phyloP scores from a whole-genome alignment of 2,329 filamentous ascomycete genomes.

The Penicillium expansum region DNA sequence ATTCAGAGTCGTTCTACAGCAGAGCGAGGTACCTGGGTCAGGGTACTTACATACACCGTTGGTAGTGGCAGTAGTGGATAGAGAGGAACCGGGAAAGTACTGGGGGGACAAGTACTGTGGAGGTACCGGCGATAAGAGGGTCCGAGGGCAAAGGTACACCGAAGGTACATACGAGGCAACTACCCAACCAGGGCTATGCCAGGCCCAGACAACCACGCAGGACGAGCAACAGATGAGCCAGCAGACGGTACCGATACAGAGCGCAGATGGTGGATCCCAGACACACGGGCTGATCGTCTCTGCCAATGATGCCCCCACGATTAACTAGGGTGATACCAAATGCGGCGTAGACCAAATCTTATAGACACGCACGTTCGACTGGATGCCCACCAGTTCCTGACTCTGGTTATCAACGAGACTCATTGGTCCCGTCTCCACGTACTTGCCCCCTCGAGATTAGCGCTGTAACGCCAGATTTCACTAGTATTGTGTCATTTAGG shows the following conservation, averaged over 20 bases:
- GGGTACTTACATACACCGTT: conserved; percentile 14
- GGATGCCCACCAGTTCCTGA: conserved; percentile 20
- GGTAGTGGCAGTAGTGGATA: conserved; percentile 16
- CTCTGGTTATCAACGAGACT: conserved; percentile 7
- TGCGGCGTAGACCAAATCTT: conserved; percentile 21
- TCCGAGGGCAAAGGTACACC: conserved; percentile 10
- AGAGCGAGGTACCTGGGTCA: conserved; percentile 20
- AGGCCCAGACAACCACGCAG: conserved; percentile 8
- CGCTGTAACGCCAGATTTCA: conserved; percentile 8
- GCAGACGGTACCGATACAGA: conserved; percentile 16
- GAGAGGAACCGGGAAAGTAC: background rate
- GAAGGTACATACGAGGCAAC: conserved; percentile 7
- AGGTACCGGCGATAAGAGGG: conserved; percentile 10
- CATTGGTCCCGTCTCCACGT: conserved; percentile 10
- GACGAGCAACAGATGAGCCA: background rate
- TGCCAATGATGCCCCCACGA: conserved; percentile 7
- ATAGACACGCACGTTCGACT: conserved; percentile 20
- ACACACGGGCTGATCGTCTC: conserved; percentile 2
- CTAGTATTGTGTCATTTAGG: conserved; percentile 9
- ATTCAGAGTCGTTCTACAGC: conserved; percentile 1
- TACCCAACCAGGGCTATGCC: conserved; percentile 1
- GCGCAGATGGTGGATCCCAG: conserved; percentile 1
- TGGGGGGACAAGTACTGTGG: conserved; percentile 6
- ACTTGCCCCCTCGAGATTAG: conserved; percentile 13
- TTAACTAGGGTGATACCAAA: conserved; percentile 20